phyloP scores from a whole-genome alignment of 208 protist species.

The Leishmania turanica region DNA sequence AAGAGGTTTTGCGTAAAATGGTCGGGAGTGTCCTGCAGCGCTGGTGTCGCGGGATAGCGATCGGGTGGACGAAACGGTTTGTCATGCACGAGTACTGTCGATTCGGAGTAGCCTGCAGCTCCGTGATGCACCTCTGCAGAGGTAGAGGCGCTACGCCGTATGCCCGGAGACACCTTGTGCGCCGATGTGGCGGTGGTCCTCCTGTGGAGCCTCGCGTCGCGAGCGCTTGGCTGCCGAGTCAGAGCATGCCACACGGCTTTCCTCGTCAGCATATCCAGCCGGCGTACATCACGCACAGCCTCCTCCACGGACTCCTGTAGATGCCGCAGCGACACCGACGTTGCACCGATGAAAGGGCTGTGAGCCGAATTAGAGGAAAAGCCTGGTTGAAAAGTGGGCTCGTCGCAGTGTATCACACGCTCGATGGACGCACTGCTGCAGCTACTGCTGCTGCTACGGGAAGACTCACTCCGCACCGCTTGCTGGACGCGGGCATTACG shows the following conservation, averaged over 20 bases:
- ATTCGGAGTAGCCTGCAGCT: background rate
- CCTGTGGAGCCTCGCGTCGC: background rate
- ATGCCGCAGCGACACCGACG: slow-evolving; percentile 21
- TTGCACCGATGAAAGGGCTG: background rate
- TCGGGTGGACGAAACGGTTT: slow-evolving; percentile 43
- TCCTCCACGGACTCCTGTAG: slow-evolving; percentile 37
- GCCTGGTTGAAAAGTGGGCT: background rate
- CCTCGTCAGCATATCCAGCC: slow-evolving; percentile 48
- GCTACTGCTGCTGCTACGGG: slow-evolving; percentile 1
- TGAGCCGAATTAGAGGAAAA: background rate
- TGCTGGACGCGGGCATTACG: background rate
- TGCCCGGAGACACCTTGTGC: background rate
- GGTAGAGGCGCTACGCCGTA: background rate
- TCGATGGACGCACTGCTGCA: slow-evolving; percentile 27
- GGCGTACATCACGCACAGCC: slow-evolving; percentile 44
- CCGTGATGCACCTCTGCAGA: background rate
- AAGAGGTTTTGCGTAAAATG: slow-evolving; percentile 39
- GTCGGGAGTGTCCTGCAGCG: slow-evolving; percentile 16
- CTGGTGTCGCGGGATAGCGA: slow-evolving; percentile 34
- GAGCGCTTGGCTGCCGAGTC: slow-evolving; percentile 5
- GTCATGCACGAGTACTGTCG: slow-evolving; percentile 14
- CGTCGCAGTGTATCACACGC: slow-evolving; percentile 14
- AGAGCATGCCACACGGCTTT: slow-evolving; percentile 69
- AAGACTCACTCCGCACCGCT: background rate
- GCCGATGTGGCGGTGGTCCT: background rate